A percentile compares a stretch with the other conserved stretches of the same genome.
Evolutionary conservation across 2,329 filamentous ascomycete genomes (phyloP).

Genomic region (Neonectria hederae): DNA sequence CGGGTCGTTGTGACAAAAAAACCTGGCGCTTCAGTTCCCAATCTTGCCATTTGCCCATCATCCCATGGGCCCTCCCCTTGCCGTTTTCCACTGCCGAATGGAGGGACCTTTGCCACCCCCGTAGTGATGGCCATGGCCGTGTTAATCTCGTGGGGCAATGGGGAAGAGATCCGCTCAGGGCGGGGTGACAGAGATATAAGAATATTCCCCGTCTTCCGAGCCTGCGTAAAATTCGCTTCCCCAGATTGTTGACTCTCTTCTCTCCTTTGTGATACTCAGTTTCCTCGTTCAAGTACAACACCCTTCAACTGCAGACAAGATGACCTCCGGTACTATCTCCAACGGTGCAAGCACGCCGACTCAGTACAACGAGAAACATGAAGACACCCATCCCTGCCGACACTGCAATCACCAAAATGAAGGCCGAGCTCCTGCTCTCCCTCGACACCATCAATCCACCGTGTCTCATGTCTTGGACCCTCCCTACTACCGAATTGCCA

Average conservation of each 20-base stretch:
- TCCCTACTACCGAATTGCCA: slow-evolving; percentile 59
- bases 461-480: slow-evolving; percentile 49
- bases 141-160: slow-evolving; percentile 1
- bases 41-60: neutral
- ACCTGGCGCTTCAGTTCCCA: neutral
- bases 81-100: neutral
- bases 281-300: neutral
- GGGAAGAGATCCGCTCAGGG: slow-evolving; percentile 1
- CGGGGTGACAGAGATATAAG: slow-evolving; percentile 11
- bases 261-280: neutral
- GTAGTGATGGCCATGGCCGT: neutral
- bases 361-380: slow-evolving; percentile 37
- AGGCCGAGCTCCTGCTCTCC: slow-evolving; percentile 11
- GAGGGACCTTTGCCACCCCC: neutral
- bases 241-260: neutral
- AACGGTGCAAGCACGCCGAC: slow-evolving; percentile 39
- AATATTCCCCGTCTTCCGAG: neutral
- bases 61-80: neutral
- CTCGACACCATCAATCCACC: slow-evolving; percentile 46
- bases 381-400: slow-evolving; percentile 24
- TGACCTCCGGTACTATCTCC: slow-evolving; percentile 35
- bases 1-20: slow-evolving; percentile 23
- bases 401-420: slow-evolving; percentile 29
- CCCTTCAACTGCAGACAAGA: slow-evolving; percentile 13
- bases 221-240: neutral